These are phyloP conservation scores for Solanum rostratum DNA, from an alignment of 257 asterid species.

Conservation along the genomic window DNA sequence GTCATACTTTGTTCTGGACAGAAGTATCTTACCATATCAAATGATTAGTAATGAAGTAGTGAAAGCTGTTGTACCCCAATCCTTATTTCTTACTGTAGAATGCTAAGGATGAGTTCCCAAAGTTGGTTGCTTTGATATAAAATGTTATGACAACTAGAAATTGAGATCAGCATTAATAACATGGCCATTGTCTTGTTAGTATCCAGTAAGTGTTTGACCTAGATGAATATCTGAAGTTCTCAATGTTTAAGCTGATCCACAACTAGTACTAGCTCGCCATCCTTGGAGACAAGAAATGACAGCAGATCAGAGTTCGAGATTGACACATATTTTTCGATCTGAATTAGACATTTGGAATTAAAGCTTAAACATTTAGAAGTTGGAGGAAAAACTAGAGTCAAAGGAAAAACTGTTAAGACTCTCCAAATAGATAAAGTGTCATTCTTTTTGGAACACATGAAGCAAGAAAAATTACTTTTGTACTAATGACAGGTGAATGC, in stretches of 20 bases:
- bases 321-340: background rate
- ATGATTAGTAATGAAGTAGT: background rate
- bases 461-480: no score
- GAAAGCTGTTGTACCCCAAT: background rate
- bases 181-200: background rate
- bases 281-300: background rate
- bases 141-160: background rate
- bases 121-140: background rate
- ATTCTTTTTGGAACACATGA: no score
- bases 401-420: background rate
- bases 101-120: background rate
- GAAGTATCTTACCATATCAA: background rate
- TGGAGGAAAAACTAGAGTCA: background rate
- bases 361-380: background rate
- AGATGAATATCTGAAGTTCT: background rate
- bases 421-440: no score
- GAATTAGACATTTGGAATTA: background rate
- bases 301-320: background rate
- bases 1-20: background rate
- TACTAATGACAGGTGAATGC: constrained; percentile 1
- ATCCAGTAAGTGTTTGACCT: background rate
- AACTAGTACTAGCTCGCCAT: background rate
- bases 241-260: background rate
- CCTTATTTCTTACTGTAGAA: background rate
- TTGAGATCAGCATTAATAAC: background rate